Percentiles rank a stretch among this genome's conserved stretches.
Evolutionary conservation across 306 rosid species (phyloP).

Genomic region (Pueraria montana): DNA sequence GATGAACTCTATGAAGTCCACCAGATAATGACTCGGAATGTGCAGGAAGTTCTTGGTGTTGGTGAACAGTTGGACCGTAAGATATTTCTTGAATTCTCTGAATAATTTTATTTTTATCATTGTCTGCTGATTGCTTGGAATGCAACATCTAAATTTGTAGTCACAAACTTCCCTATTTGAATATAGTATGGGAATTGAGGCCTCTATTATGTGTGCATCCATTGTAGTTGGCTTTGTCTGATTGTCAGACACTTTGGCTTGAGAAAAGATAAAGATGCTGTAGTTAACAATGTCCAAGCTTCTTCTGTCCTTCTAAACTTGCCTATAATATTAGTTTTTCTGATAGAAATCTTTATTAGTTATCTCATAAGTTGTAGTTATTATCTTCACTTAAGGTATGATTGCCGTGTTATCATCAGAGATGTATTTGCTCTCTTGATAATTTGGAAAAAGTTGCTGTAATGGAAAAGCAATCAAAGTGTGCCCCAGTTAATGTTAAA

Average conservation of each 20-base stretch:
- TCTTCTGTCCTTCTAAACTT: neutral
- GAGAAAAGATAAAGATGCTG: slow-evolving; percentile 22
- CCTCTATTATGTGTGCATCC: slow-evolving; percentile 4
- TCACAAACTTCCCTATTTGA: slow-evolving; percentile 2
- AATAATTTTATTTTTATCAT: slow-evolving; percentile 36
- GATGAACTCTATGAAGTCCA: slow-evolving; percentile 99
- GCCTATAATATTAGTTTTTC: neutral
- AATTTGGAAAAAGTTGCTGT: slow-evolving; percentile 11
- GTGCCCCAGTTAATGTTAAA: slow-evolving; percentile 15
- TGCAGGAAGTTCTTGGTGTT: slow-evolving; percentile 99
- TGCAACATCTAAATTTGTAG: neutral
- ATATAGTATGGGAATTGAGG: slow-evolving; percentile 26
- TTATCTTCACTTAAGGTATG: slow-evolving; percentile 13
- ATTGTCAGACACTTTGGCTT: slow-evolving; percentile 14
- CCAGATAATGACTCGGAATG: slow-evolving; percentile 99
- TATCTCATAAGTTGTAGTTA: neutral
- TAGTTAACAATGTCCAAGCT: slow-evolving; percentile 24
- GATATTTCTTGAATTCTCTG: slow-evolving; percentile 53
- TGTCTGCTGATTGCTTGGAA: slow-evolving; percentile 38
- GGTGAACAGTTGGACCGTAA: slow-evolving; percentile 99
- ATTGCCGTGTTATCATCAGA: slow-evolving; percentile 6
- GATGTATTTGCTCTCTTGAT: slow-evolving; percentile 15
- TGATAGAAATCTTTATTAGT: slow-evolving; percentile 1
- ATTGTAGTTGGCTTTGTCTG: slow-evolving; percentile 35
- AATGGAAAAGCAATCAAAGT: slow-evolving; percentile 13